Percentiles rank a stretch among this genome's conserved stretches.
Conservation (phyloP, 768 basidiomycete genomes). For the Amanita fuliginea region DNA sequence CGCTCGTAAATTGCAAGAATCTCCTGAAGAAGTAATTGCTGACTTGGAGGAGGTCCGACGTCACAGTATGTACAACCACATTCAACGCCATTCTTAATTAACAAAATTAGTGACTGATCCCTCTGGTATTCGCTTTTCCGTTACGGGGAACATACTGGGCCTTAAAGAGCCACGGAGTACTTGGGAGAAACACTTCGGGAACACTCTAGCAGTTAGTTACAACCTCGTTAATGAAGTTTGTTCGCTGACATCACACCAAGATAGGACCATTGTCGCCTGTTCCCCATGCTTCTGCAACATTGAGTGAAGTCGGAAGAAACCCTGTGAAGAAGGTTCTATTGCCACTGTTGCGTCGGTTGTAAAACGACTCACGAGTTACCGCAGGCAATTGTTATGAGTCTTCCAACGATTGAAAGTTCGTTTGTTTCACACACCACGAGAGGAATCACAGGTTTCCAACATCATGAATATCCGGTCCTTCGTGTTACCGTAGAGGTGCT, state of each 20-base stretch:
- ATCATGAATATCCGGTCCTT: slow-evolving; percentile 78
- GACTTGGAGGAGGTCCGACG: slow-evolving; percentile 69
- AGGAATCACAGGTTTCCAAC: slow-evolving; percentile 67
- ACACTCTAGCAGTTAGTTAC: slow-evolving; percentile 42
- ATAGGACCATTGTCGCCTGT: slow-evolving; percentile 51
- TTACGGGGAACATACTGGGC: slow-evolving; percentile 75
- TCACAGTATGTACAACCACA: slow-evolving; percentile 35
- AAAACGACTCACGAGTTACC: slow-evolving; percentile 7
- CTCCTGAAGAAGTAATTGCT: slow-evolving; percentile 59
- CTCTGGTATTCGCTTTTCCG: slow-evolving; percentile 75
- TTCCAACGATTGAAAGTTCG: slow-evolving; percentile 92
- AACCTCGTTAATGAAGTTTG: neutral
- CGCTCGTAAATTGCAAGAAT: slow-evolving; percentile 56
- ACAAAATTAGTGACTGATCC: slow-evolving; percentile 65
- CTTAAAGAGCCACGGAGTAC: slow-evolving; percentile 61
- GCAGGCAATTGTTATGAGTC: slow-evolving; percentile 75
- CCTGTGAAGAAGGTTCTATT: slow-evolving; percentile 54
- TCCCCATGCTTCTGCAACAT: slow-evolving; percentile 51
- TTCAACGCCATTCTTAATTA: neutral
- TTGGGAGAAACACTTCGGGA: slow-evolving; percentile 62
- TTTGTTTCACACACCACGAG: slow-evolving; percentile 73
- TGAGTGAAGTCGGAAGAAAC: slow-evolving; percentile 64
- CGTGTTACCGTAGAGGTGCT: slow-evolving; percentile 78
- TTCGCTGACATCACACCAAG: slow-evolving; percentile 18
- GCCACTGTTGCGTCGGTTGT: neutral